Evolutionary conservation across 2,329 filamentous ascomycete genomes (phyloP), one percentile per base, ranked within the genome.

Genomic region (Talaromyces albobiverticillius): DNA sequence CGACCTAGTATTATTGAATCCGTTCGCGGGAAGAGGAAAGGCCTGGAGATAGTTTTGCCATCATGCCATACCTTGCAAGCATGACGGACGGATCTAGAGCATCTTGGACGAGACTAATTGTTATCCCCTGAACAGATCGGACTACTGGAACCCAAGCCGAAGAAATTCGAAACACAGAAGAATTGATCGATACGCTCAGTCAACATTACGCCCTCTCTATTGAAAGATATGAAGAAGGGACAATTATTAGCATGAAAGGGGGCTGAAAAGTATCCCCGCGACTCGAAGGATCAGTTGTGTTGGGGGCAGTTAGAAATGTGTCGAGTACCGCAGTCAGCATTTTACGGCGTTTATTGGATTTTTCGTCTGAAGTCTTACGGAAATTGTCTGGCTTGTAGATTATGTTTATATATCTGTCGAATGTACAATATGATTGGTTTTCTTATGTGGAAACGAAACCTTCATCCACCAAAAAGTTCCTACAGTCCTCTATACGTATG

Each of bases 101-200:
- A 10, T 2, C 16, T 40, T 23, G 5, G 29, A 52, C 13, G 42
- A 40, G 29, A 31, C 50, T 52, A 31, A 52, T 31, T 29, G 2
- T 23, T 32, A 3, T 16, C 20, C 16, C 25, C 25, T 23, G 26
- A 3, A 46, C 26, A 55, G 53, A 41, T 55, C 11, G 53, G 53
- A 51, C 42, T 55, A 26, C 29, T 55, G 8, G 53, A 55, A 47
- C 32, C 53, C 36, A 55, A 55, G 26, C 53, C 53, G 42, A 51
- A 51, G 26, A 55, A 51, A 34, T 55, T 34, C 36, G 53, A 42
- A 16, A 5, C 40, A 7, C 46, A 55, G 41, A 55, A 55, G 42
- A 46, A 55, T 23, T 46, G 38, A 51, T 31, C 18, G 23, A 11
- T 4, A 23, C 38, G 16, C 22, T 23, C 29, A 8, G 10, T 40